Conservation (phyloP, 371 early-diverging fungal genomes). For the Saksenaea oblongispora region DNA sequence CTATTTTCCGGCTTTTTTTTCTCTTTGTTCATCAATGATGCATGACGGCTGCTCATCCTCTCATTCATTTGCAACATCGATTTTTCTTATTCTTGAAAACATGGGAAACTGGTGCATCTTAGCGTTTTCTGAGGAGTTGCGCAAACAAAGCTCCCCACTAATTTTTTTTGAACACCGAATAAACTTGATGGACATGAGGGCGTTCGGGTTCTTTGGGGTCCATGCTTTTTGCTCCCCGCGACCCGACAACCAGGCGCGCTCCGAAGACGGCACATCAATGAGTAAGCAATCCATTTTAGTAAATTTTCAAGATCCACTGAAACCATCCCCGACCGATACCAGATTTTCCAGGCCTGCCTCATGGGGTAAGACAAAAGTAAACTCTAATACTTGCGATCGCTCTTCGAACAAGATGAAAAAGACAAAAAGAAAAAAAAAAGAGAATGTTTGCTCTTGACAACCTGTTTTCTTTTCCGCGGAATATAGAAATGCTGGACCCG, state of each 20-base stretch:
- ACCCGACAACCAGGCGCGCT: not conserved
- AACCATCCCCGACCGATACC: not conserved
- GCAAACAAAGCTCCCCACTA: no score
- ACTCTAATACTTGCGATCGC: not conserved
- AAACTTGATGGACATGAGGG: no score
- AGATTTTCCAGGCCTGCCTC: not conserved
- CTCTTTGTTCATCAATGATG: no score
- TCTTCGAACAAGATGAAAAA: not conserved
- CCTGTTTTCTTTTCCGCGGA: not conserved
- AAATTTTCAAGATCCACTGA: not conserved
- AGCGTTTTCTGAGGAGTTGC: no score
- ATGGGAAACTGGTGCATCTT: no score
- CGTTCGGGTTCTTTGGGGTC: not conserved
- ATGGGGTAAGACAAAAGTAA: not conserved
- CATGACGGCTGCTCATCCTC: no score
- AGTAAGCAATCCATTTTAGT: constrained; percentile 1
- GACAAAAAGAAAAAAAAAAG: not conserved
- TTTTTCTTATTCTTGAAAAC: no score
- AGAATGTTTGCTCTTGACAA: not conserved
- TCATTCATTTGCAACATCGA: no score
- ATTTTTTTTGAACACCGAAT: no score
- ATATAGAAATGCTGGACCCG: not conserved
- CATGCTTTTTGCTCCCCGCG: not conserved
- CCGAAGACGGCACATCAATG: not conserved
- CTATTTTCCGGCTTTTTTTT: no score